A percentile compares a stretch with the other conserved stretches of the same genome.
These are phyloP conservation scores for Melianthus villosus DNA, from an alignment of 441 rosid species.

Conservation along the genomic window DNA sequence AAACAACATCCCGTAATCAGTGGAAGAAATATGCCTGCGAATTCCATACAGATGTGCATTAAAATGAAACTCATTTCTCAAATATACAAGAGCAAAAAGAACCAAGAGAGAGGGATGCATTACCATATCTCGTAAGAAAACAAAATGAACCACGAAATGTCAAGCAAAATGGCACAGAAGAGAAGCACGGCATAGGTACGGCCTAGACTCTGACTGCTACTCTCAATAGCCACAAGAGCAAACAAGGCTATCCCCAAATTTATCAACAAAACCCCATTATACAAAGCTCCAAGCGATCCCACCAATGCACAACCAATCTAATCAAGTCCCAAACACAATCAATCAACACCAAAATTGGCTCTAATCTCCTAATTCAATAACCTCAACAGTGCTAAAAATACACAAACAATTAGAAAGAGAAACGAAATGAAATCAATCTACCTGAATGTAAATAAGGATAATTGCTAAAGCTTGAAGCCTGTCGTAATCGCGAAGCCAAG, in stretches of 20 bases:
- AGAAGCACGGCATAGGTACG: slow-evolving; percentile 82
- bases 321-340: not conserved
- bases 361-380: not conserved
- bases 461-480: slow-evolving; percentile 15
- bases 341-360: not conserved
- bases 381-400: not conserved
- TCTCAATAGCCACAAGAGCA: slow-evolving; percentile 77
- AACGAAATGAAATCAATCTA: no score
- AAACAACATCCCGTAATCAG: slow-evolving; percentile 26
- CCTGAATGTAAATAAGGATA: slow-evolving; percentile 15
- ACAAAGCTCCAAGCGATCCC: slow-evolving; percentile 76
- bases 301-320: slow-evolving; percentile 83
- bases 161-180: slow-evolving; percentile 51
- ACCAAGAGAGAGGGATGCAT: not conserved
- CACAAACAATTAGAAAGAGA: no score
- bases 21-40: slow-evolving; percentile 47
- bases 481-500: slow-evolving; percentile 13
- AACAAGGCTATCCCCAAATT: slow-evolving; percentile 65
- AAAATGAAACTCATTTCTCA: not conserved
- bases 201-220: slow-evolving; percentile 70
- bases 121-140: slow-evolving; percentile 59
- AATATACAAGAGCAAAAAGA: not conserved
- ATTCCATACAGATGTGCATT: not conserved
- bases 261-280: slow-evolving; percentile 60
- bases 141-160: slow-evolving; percentile 70